Base-by-base conservation (phyloP, 2,329 filamentous ascomycete genomes). In the Cadophora gregata region DNA sequence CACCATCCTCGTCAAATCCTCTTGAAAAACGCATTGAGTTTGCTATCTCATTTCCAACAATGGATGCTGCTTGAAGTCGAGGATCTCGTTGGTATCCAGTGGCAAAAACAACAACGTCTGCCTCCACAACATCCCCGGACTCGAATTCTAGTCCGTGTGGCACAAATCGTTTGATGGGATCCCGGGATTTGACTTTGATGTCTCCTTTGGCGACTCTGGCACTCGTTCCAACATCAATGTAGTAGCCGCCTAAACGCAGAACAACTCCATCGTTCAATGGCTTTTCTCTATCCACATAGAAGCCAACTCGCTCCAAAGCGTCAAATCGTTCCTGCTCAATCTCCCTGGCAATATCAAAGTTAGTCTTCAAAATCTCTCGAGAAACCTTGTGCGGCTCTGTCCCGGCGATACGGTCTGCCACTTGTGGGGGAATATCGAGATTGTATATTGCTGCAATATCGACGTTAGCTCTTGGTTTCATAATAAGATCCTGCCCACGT, bases 191-290 rank as follows among this genome's bases (percentile, higher is more conserved):
- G 27, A 86, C 75, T 64, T 83, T 84, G 71, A 87, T 82, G 71
- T 85, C 84, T 4, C 84, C 83, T 36, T 84, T 80, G 6, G 48
- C 59, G 64, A 87, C 84, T 25, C 85, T 78, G 70, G 82, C 76
- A 10, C 80, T 82, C 7, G 79, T 81, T 0, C 85, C 85, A 12
- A 86, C 83, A 65, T 87, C 83, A 65, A 87, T 83, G 71, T 86
- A 86, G 69, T 86, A 86, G 0, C 85, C 84, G 1, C 85, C 85
- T 14, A 86, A 86, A 10, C 85, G 82, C 69, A 86, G 83, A 62
- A 86, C 79, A 73, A 89, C 83, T 79, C 2, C 88, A 77, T 1
- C 87, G 86, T 1, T 81, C 77, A 19, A 81, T 80, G 71, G 86
- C 81, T 0, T 84, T 82, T 0, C 87, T 87, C 76, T 78, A 72